These are phyloP conservation scores for Irineochytrium annulatum DNA, from an alignment of 192 early-diverging fungal species.

Conservation along the genomic window DNA sequence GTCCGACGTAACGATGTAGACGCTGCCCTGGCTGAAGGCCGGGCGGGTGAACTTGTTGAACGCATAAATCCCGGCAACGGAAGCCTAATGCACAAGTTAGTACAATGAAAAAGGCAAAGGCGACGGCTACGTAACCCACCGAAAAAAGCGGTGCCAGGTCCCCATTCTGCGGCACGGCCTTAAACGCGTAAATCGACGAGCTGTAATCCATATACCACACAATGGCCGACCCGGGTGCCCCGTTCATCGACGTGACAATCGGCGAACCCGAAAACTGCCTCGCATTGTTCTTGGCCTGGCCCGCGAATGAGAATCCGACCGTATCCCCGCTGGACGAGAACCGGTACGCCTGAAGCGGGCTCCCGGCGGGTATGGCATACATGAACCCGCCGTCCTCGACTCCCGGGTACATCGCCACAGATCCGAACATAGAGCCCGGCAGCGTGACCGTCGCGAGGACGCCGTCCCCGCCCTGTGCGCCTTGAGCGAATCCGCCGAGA, in stretches of 20 bases:
- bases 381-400: not conserved
- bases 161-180: not conserved
- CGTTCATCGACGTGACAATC: not conserved
- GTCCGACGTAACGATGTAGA: not conserved
- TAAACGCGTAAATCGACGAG: not conserved
- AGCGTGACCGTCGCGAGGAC: not conserved
- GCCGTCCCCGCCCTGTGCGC: not conserved
- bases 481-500: slow-evolving; percentile 13
- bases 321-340: not conserved
- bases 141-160: not conserved
- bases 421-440: slow-evolving; percentile 3
- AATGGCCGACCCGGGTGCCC: not conserved
- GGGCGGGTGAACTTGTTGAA: slow-evolving; percentile 4
- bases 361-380: not conserved
- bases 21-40: not conserved
- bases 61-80: not conserved
- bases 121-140: no score
- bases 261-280: not conserved
- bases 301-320: not conserved
- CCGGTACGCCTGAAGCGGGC: not conserved
- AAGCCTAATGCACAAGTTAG: no score
- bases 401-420: slow-evolving; percentile 3
- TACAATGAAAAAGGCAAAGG: no score
- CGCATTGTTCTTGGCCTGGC: not conserved
- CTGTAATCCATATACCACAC: not conserved